A percentile compares a stretch with the other conserved stretches of the same genome.
phyloP scores from a whole-genome alignment of 139 green algal genomes.

The Pseudopediastrum boryanum region DNA sequence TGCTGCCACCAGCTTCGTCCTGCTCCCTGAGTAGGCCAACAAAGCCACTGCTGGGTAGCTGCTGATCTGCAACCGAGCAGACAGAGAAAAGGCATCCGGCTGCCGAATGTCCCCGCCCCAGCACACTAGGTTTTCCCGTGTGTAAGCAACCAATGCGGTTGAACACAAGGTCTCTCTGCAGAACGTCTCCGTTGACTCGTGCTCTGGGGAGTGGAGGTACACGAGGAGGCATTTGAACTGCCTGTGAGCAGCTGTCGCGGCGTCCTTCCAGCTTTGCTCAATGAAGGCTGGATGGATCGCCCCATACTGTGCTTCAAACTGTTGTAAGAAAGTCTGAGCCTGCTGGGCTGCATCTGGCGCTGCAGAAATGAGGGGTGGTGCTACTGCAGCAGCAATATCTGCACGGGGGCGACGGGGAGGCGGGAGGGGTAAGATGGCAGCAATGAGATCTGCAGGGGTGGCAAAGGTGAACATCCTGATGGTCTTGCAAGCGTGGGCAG shows the following conservation, averaged over 20 bases:
- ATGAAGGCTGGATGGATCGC: slow-evolving; percentile 45
- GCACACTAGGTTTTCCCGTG: slow-evolving; percentile 61
- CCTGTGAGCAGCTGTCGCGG: slow-evolving; percentile 50
- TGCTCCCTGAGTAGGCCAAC: slow-evolving; percentile 61
- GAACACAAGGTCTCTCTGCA: slow-evolving; percentile 63
- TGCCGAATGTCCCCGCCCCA: slow-evolving; percentile 75
- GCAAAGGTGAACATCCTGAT: too few relatives aligned
- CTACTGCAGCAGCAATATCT: not conserved
- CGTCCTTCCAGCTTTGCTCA: slow-evolving; percentile 41
- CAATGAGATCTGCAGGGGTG: too few relatives aligned
- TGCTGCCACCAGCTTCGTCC: slow-evolving; percentile 57
- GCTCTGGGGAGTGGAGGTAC: slow-evolving; percentile 78
- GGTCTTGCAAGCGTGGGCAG: too few relatives aligned
- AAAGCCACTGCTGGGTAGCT: slow-evolving; percentile 73
- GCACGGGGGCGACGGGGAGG: not conserved
- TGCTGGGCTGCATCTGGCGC: slow-evolving; percentile 34
- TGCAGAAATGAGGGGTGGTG: not conserved
- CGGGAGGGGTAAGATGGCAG: not conserved
- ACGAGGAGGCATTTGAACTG: slow-evolving; percentile 82
- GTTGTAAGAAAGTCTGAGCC: slow-evolving; percentile 35
- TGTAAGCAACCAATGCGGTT: slow-evolving; percentile 61
- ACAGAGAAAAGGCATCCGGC: slow-evolving; percentile 63
- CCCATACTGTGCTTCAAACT: slow-evolving; percentile 49
- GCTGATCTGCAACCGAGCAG: slow-evolving; percentile 48
- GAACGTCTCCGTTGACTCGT: slow-evolving; percentile 73